Percentiles rank a stretch among this genome's conserved stretches.
phyloP scores from a whole-genome alignment of 768 basidiomycete genomes.

The Tricholoma flavovirens region DNA sequence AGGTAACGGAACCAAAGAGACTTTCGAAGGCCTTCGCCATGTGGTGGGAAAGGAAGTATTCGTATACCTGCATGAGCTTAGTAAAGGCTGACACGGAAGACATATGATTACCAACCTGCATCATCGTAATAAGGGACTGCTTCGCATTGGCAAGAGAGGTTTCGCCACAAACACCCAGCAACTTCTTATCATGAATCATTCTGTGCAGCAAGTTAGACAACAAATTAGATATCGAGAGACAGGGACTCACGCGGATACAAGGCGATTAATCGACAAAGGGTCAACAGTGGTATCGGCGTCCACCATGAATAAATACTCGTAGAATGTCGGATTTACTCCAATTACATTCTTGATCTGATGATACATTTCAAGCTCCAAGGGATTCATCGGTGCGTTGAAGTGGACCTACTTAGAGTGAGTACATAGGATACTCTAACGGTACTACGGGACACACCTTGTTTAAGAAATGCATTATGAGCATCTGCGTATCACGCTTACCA shows the following conservation, averaged over 20 bases:
- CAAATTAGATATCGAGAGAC: neutral
- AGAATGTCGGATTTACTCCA: conserved; percentile 97
- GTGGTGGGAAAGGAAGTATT: conserved; percentile 99
- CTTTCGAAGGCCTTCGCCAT: conserved; percentile 98
- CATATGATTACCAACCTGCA: conserved; percentile 56
- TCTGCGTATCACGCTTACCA: conserved; percentile 97
- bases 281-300: conserved; percentile 96
- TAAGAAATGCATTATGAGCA: conserved; percentile 94
- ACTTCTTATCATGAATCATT: conserved; percentile 95
- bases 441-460: conserved; percentile 63
- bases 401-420: conserved; percentile 60
- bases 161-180: conserved; percentile 93
- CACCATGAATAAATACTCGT: conserved; percentile 91
- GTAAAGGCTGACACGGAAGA: neutral
- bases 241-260: conserved; percentile 82
- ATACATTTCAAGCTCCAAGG: conserved; percentile 95
- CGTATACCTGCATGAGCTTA: conserved; percentile 65
- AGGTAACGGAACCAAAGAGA: conserved; percentile 96
- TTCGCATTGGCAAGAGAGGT: conserved; percentile 90
- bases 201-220: conserved; percentile 32
- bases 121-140: conserved; percentile 94
- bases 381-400: conserved; percentile 95
- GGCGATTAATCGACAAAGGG: conserved; percentile 78
- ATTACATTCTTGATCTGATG: conserved; percentile 99
- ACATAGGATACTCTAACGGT: neutral